Evolutionary conservation across 805 yeast species (phyloP).

Genomic region (Schizosaccharomyces osmophilus): DNA sequence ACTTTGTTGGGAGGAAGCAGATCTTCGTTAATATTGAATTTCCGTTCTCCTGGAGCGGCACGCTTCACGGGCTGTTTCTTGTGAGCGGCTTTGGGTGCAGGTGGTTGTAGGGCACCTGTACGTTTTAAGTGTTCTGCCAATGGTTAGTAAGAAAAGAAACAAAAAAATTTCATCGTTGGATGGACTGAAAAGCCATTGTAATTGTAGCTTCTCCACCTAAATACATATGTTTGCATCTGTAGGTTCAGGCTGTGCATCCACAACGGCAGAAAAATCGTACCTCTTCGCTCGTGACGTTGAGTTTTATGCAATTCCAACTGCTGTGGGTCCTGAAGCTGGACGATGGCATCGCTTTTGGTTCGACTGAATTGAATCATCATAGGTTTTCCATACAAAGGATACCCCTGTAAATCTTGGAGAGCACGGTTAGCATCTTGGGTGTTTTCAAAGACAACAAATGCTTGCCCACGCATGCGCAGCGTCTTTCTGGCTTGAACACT

Average conservation of each 20-base stretch:
- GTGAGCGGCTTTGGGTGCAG: not conserved
- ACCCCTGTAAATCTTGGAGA: constrained; percentile 14
- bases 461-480: constrained; percentile 57
- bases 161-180: too few relatives aligned
- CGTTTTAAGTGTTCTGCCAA: not conserved
- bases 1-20: constrained; percentile 1
- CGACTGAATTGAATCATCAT: constrained; percentile 23
- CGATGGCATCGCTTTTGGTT: constrained; percentile 20
- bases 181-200: too few relatives aligned
- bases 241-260: not conserved
- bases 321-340: constrained; percentile 8
- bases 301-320: constrained; percentile 10
- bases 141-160: not conserved
- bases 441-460: constrained; percentile 36
- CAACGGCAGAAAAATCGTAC: not conserved
- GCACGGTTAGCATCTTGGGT: constrained; percentile 23
- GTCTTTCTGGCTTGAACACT: constrained; percentile 34
- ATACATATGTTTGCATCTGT: not conserved
- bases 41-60: not conserved
- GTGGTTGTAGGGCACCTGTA: not conserved
- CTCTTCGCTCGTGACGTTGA: constrained; percentile 6
- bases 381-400: constrained; percentile 22
- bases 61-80: not conserved
- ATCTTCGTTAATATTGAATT: not conserved
- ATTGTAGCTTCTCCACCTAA: not conserved